Percentiles rank a stretch among this genome's conserved stretches.
phyloP scores from a whole-genome alignment of 2,329 filamentous ascomycete genomes.

The Fusarium secorum region DNA sequence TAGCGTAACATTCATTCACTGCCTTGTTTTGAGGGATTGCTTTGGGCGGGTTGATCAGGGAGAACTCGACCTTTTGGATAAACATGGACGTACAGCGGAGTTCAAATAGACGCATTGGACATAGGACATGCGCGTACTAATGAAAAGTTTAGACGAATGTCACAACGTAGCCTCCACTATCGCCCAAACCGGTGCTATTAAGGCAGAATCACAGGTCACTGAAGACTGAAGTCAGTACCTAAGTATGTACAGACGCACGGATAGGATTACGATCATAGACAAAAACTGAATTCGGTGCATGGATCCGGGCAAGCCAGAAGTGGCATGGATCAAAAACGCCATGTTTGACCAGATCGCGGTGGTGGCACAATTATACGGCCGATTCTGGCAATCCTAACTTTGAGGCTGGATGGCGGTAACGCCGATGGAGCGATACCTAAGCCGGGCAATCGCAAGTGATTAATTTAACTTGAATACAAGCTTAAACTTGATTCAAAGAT shows the following conservation, averaged over 20 bases:
- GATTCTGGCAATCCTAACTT: background rate
- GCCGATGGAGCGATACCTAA: background rate
- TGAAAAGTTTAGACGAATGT: background rate
- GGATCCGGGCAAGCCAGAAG: conserved; percentile 22
- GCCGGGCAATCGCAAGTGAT: background rate
- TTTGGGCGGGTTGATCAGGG: conserved; percentile 1
- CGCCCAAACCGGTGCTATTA: conserved; percentile 13
- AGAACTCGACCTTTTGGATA: background rate
- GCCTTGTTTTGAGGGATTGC: conserved; percentile 12
- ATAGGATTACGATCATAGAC: background rate
- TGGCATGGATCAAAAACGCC: conserved; percentile 24
- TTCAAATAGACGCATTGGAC: conserved; percentile 2
- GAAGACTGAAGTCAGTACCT: background rate
- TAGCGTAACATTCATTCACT: conserved; percentile 1
- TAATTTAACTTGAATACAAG: background rate
- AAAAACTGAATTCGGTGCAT: conserved; percentile 15
- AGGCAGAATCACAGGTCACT: background rate
- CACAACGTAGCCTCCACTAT: background rate
- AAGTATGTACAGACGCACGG: background rate
- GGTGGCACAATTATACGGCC: conserved; percentile 6
- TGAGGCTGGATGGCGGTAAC: background rate
- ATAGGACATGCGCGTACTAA: background rate
- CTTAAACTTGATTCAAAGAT: background rate
- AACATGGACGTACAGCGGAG: background rate
- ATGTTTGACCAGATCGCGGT: conserved; percentile 23